phyloP scores from a whole-genome alignment of 768 basidiomycete genomes.

The Kwoniella sp. region DNA sequence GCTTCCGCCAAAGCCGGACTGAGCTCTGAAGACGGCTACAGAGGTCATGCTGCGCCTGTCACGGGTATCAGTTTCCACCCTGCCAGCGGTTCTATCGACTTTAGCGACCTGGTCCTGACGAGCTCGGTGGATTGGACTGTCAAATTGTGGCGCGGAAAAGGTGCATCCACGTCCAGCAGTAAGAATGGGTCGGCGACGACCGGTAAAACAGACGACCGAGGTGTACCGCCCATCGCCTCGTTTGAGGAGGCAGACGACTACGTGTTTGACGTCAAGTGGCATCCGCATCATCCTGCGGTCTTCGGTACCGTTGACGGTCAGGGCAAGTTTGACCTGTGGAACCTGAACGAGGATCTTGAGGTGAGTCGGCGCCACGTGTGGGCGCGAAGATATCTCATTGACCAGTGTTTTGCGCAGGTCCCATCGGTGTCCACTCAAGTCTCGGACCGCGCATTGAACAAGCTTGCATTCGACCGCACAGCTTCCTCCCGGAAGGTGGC shows the following conservation, averaged over 20 bases:
- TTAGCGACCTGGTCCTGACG: slow-evolving; percentile 90
- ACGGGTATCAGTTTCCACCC: slow-evolving; percentile 96
- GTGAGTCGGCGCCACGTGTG: slow-evolving; percentile 55
- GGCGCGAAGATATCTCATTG: not conserved
- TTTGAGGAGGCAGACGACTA: slow-evolving; percentile 99
- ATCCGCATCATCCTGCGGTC: slow-evolving; percentile 86
- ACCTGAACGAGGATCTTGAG: slow-evolving; percentile 93
- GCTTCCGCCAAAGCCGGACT: slow-evolving; percentile 95
- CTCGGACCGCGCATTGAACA: slow-evolving; percentile 81
- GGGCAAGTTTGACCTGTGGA: slow-evolving; percentile 96
- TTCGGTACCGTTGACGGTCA: slow-evolving; percentile 93
- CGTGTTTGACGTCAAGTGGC: slow-evolving; percentile 98
- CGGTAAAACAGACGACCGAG: not conserved
- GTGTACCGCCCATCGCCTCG: slow-evolving; percentile 64
- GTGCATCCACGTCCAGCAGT: slow-evolving; percentile 12
- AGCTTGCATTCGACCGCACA: slow-evolving; percentile 88
- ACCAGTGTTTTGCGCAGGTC: slow-evolving; percentile 66
- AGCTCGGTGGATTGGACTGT: slow-evolving; percentile 97
- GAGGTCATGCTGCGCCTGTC: slow-evolving; percentile 85
- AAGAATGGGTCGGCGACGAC: not conserved
- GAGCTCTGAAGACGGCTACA: slow-evolving; percentile 87
- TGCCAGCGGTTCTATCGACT: slow-evolving; percentile 81
- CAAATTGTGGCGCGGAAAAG: slow-evolving; percentile 85
- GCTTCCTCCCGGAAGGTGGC: slow-evolving; percentile 74
- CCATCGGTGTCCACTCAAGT: slow-evolving; percentile 80